Percentiles rank a stretch among this genome's conserved stretches.
Conservation (phyloP, 2,329 filamentous ascomycete species). For the Sclerotiophoma versabilis region DNA sequence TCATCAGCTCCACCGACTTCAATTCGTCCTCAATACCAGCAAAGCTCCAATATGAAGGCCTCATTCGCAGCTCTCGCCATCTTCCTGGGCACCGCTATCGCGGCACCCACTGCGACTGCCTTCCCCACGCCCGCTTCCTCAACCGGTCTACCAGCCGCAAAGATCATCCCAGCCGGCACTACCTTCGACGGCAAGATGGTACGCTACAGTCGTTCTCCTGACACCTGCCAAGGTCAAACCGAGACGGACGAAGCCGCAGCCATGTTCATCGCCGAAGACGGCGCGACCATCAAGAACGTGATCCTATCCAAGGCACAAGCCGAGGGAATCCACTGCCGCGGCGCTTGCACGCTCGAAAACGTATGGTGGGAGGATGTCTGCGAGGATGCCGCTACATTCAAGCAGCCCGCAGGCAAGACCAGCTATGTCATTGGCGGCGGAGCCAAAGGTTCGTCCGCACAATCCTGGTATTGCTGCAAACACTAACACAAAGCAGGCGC, state of each 20-base stretch:
- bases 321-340: conserved; percentile 60
- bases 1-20: not conserved
- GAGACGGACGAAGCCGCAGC: conserved; percentile 27
- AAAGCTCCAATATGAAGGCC: conserved; percentile 26
- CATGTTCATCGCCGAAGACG: conserved; percentile 45
- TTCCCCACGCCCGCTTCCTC: conserved; percentile 14
- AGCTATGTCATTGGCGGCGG: conserved; percentile 30
- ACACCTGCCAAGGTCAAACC: conserved; percentile 18
- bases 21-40: not conserved
- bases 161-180: conserved; percentile 13
- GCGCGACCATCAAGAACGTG: conserved; percentile 58
- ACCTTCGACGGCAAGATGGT: conserved; percentile 24
- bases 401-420: conserved; percentile 14
- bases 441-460: conserved; percentile 9
- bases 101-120: conserved; percentile 18
- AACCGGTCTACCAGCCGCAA: conserved; percentile 12
- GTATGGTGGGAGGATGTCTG: conserved; percentile 21
- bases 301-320: conserved; percentile 58
- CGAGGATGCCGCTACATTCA: conserved; percentile 24
- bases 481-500: conserved; percentile 5
- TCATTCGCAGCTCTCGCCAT: conserved; percentile 25
- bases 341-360: conserved; percentile 50
- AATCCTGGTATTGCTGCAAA: fast-evolving
- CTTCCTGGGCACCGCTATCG: conserved; percentile 23
- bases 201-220: conserved; percentile 19